Percentiles rank a stretch among this genome's conserved stretches.
Conservation (phyloP, 2,329 filamentous ascomycete genomes). For the Rhynchosporium secalis region DNA sequence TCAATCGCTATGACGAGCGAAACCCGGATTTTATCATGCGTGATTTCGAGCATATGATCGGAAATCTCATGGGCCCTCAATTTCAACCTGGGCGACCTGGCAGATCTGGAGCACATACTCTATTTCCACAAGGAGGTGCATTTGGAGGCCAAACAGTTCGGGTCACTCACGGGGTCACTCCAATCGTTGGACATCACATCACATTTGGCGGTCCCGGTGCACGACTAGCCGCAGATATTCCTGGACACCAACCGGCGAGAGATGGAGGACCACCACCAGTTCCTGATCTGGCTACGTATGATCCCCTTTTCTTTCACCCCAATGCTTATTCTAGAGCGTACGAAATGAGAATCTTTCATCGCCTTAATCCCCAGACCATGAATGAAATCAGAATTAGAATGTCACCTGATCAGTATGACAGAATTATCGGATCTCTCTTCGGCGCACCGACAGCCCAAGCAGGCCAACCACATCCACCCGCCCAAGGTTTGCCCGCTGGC, state of each 20-base stretch:
- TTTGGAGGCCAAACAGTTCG: slow-evolving; percentile 16
- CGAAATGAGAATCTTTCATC: slow-evolving; percentile 26
- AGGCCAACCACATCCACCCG: slow-evolving; percentile 26
- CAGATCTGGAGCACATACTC: slow-evolving; percentile 37
- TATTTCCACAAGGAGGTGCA: slow-evolving; percentile 29
- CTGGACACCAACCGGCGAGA: slow-evolving; percentile 44
- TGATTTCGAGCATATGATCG: slow-evolving; percentile 48
- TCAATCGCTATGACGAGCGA: slow-evolving; percentile 16
- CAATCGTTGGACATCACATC: slow-evolving; percentile 33
- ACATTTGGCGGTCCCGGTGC: slow-evolving; percentile 39
- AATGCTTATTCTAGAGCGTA: slow-evolving; percentile 26
- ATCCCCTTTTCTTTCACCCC: slow-evolving; percentile 26
- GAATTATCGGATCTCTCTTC: slow-evolving; percentile 36
- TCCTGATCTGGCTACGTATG: slow-evolving; percentile 51
- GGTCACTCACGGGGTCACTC: slow-evolving; percentile 29
- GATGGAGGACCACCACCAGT: slow-evolving; percentile 47
- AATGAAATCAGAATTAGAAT: slow-evolving; percentile 30
- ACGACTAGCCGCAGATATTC: slow-evolving; percentile 49
- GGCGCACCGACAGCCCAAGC: slow-evolving; percentile 26
- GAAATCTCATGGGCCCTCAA: slow-evolving; percentile 44
- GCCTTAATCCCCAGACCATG: slow-evolving; percentile 27
- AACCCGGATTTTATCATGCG: slow-evolving; percentile 36
- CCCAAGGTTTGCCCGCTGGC: slow-evolving; percentile 41
- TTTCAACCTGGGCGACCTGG: slow-evolving; percentile 33
- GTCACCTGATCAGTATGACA: slow-evolving; percentile 35